Percentiles rank a stretch among this genome's conserved stretches.
phyloP scores from a whole-genome alignment of 106 monocot genomes.

The Dactylorhiza incarnata region DNA sequence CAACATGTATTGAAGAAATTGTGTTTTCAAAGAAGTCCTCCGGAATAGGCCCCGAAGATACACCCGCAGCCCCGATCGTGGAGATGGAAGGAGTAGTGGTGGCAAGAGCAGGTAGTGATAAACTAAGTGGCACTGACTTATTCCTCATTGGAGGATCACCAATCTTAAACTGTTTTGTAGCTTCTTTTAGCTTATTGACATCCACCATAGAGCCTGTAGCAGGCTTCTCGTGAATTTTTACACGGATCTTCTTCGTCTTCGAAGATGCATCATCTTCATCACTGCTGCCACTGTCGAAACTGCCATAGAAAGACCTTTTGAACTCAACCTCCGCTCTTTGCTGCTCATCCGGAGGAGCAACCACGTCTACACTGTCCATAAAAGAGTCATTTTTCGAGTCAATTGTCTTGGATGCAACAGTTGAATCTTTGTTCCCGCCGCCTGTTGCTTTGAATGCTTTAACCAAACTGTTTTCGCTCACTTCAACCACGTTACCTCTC shows the following conservation, averaged over 20 bases:
- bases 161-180: conserved; percentile 67
- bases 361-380: conserved; percentile 21
- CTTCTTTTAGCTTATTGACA: conserved; percentile 93
- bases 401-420: conserved; percentile 11
- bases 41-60: conserved; percentile 74
- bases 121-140: conserved; percentile 33
- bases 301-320: conserved; percentile 71
- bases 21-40: conserved; percentile 98
- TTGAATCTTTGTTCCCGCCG: conserved; percentile 33
- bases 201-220: conserved; percentile 47
- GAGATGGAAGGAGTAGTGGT: conserved; percentile 13
- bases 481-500: conserved; percentile 75
- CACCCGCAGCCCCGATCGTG: conserved; percentile 47
- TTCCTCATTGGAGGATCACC: conserved; percentile 60
- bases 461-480: conserved; percentile 84
- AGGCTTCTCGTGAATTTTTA: conserved; percentile 79
- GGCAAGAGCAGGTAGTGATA: conserved; percentile 24
- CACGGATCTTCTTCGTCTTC: conserved; percentile 64
- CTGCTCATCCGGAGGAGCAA: conserved; percentile 60
- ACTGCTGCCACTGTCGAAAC: conserved; percentile 73
- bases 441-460: conserved; percentile 38
- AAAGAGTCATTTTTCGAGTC: conserved; percentile 12
- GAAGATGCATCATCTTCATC: conserved; percentile 78
- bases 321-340: conserved; percentile 91
- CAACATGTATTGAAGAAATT: conserved; percentile 71